These are phyloP conservation scores for Russula sp. DNA, from an alignment of 768 basidiomycete species.

Conservation along the genomic window DNA sequence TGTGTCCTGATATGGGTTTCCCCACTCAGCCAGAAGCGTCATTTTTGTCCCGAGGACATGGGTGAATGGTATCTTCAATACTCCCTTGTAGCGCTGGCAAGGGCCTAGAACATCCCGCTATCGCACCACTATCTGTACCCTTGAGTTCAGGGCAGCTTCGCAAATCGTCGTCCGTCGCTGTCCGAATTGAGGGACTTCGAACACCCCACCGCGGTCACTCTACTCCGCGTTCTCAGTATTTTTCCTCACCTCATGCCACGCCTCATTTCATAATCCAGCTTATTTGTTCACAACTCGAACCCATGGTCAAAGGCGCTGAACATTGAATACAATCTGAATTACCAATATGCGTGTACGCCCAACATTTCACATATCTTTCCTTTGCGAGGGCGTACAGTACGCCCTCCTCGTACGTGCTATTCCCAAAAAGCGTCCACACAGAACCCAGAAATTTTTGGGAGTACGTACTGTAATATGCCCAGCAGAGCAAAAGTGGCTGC, in stretches of 20 bases:
- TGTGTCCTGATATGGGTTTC: constrained; percentile 20
- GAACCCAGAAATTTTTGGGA: background rate
- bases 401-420: background rate
- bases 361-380: background rate
- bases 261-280: background rate
- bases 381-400: background rate
- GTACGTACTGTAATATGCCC: constrained; percentile 16
- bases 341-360: background rate
- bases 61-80: constrained; percentile 10
- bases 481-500: background rate
- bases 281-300: background rate
- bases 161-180: background rate
- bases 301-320: too few relatives aligned
- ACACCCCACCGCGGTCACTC: constrained; percentile 17
- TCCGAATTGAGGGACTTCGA: constrained; percentile 22
- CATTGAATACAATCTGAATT: background rate
- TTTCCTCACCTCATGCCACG: constrained; percentile 8
- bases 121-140: constrained; percentile 25
- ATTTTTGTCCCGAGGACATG: constrained; percentile 10
- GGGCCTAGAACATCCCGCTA: constrained; percentile 21
- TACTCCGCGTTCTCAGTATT: background rate
- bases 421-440: background rate
- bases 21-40: constrained; percentile 15
- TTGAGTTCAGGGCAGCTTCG: constrained; percentile 23
- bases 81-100: constrained; percentile 26